Conservation (phyloP, 2,329 filamentous ascomycete species). For the Coniochaeta sp. region DNA sequence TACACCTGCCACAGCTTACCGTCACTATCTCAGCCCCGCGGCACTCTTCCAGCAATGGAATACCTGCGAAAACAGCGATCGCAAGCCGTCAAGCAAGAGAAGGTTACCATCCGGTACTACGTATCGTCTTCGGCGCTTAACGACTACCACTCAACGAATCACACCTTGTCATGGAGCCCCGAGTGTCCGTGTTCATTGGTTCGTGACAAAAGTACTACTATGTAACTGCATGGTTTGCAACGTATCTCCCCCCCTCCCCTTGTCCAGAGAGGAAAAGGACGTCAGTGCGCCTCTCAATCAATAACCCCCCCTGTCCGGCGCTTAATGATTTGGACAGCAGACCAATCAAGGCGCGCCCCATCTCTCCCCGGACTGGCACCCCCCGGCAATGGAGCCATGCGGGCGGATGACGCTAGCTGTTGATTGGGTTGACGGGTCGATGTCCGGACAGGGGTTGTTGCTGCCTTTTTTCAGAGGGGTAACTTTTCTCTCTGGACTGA, state of each 20-base stretch:
- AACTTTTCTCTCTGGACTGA: neutral
- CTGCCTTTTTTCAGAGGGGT: neutral
- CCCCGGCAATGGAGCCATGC: constrained; percentile 2
- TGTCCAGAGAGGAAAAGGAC: neutral
- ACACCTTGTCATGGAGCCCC: neutral
- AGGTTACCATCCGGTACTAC: neutral
- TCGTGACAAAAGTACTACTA: neutral
- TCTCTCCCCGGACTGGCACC: neutral
- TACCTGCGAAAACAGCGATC: too few species aligned
- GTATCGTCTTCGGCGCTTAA: neutral
- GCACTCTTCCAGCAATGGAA: neutral
- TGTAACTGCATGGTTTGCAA: neutral
- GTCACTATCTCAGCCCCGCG: neutral
- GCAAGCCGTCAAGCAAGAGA: too few species aligned
- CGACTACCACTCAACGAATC: neutral
- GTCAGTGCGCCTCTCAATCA: neutral
- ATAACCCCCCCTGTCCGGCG: neutral
- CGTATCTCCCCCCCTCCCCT: neutral
- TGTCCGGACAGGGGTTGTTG: neutral
- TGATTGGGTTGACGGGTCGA: neutral
- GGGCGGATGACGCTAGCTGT: neutral
- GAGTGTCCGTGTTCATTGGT: neutral
- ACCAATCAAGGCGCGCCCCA: neutral
- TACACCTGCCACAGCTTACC: neutral
- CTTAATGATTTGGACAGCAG: neutral